Evolutionary conservation across 768 basidiomycete genomes (phyloP).

Genomic region (Trametes villosa): DNA sequence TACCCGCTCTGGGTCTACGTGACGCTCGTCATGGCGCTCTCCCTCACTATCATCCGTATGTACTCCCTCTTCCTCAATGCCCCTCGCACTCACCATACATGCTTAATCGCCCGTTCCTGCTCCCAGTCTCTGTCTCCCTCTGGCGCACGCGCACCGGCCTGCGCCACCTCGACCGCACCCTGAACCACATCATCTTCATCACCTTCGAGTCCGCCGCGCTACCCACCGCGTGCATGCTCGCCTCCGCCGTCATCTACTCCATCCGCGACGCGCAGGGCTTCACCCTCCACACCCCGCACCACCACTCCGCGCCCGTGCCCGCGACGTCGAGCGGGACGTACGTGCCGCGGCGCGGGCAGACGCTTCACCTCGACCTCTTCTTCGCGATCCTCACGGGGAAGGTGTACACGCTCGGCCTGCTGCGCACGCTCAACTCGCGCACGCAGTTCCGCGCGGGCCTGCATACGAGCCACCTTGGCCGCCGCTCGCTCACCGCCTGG

Average conservation of each 20-base stretch:
- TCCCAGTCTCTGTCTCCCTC: slow-evolving; percentile 45
- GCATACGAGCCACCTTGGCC: slow-evolving; percentile 45
- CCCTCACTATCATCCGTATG: slow-evolving; percentile 45
- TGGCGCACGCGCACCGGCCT: slow-evolving; percentile 45
- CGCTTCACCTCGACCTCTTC: slow-evolving; percentile 38
- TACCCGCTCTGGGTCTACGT: slow-evolving; percentile 25
- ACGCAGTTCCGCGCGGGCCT: slow-evolving; percentile 36
- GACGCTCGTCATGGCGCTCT: slow-evolving; percentile 44
- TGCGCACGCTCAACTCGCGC: slow-evolving; percentile 38
- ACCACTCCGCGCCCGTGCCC: not conserved
- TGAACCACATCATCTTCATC: slow-evolving; percentile 45
- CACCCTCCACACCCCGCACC: not conserved
- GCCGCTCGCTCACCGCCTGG: slow-evolving; percentile 46
- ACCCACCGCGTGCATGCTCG: slow-evolving; percentile 39
- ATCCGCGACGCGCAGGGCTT: slow-evolving; percentile 4
- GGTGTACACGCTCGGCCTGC: slow-evolving; percentile 40
- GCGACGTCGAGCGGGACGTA: not conserved
- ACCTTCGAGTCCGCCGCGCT: slow-evolving; percentile 44
- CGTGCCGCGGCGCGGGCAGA: not conserved
- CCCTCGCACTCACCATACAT: not conserved
- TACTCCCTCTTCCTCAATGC: not conserved
- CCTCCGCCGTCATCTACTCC: slow-evolving; percentile 35
- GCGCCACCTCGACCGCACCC: slow-evolving; percentile 42
- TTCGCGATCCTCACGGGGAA: slow-evolving; percentile 56
- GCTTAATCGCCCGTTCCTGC: not conserved